phyloP scores from a whole-genome alignment of 2,329 filamentous ascomycete species.

The Colletotrichum chrysophilum region DNA sequence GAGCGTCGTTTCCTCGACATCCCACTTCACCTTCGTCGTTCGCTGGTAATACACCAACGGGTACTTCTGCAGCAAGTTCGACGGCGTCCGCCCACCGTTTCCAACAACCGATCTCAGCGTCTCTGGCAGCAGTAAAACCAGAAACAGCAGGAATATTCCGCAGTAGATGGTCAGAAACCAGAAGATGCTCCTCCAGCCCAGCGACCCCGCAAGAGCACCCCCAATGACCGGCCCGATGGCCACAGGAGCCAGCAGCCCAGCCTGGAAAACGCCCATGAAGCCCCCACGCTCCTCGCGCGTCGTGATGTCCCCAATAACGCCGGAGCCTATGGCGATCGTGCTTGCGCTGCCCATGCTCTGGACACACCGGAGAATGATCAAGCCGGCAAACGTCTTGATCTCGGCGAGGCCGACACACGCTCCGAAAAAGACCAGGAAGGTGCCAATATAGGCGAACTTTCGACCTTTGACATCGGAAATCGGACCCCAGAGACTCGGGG shows the following conservation, averaged over 20 bases:
- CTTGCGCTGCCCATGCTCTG: conserved; percentile 60
- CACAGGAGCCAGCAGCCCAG: conserved; percentile 37
- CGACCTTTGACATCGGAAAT: conserved; percentile 53
- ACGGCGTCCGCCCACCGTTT: conserved; percentile 37
- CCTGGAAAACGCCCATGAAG: conserved; percentile 55
- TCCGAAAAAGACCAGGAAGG: conserved; percentile 50
- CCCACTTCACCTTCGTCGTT: conserved; percentile 28
- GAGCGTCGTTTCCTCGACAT: background rate
- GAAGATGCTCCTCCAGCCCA: conserved; percentile 60
- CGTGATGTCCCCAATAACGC: conserved; percentile 63
- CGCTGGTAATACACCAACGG: conserved; percentile 38
- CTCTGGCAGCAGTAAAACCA: conserved; percentile 51
- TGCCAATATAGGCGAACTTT: conserved; percentile 51
- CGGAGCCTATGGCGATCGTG: conserved; percentile 57
- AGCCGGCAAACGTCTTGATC: conserved; percentile 45
- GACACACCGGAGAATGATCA: conserved; percentile 55
- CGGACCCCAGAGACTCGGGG: conserved; percentile 55
- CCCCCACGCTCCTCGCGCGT: conserved; percentile 61
- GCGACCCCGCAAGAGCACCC: conserved; percentile 52
- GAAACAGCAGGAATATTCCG: conserved; percentile 39
- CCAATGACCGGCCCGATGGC: conserved; percentile 55
- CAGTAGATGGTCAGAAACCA: conserved; percentile 56
- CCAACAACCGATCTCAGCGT: conserved; percentile 48
- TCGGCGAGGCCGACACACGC: conserved; percentile 53
- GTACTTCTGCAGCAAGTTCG: conserved; percentile 26